Base-by-base conservation (phyloP, 2,329 filamentous ascomycete genomes). In the Colletotrichum gigasporum region DNA sequence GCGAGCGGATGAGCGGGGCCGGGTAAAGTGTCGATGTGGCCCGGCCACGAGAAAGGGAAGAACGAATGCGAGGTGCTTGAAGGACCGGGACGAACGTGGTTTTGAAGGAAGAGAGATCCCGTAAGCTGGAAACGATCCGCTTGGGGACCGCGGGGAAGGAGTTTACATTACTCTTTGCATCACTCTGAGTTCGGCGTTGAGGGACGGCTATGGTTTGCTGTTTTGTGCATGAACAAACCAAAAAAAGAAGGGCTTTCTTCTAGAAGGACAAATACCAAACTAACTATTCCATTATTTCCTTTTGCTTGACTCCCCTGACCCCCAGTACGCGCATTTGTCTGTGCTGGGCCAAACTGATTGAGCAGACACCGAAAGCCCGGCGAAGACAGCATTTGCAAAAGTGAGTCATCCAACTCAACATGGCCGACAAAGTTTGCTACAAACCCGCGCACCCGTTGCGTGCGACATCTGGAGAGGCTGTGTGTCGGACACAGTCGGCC, bases 171-270 rank as follows among this genome's bases (percentile, higher is more conserved):
- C 58, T 62, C 58, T 62, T 62, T 64, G 61, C 61, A 64, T 64
- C 61, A 60, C 61, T 60, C 55, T 57, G 55, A 64, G 55, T 64
- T 57, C 47, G 61, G 61, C 61, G 61, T 64, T 64, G 55, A 64
- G 61, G 61, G 61, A 63, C 26, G 55, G 61, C 61, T 60, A 60
- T 41, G 61, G 61, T 64, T 47, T 64, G 26, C 61, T 64, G 61
- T 64, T 64, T 64, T 64, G 55, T 64, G 61, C 53, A 60, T 60
- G 55, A 53, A 51, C 35, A 47, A 47, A 60, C 28, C 28, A 51
- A 52, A 63, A 64, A 60, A 45, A 60, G 26, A 52, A 54, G 47
- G 52, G 42, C 50, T 63, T 54, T 41, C 28, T 32, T 30, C 47
- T 35, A 48, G 47, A 64, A 60, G 61, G 47, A 60, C 41, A 53